A percentile compares a stretch with the other conserved stretches of the same genome.
Conservation (phyloP, 345 rosid genomes). For the Rubroshorea leprosula region DNA sequence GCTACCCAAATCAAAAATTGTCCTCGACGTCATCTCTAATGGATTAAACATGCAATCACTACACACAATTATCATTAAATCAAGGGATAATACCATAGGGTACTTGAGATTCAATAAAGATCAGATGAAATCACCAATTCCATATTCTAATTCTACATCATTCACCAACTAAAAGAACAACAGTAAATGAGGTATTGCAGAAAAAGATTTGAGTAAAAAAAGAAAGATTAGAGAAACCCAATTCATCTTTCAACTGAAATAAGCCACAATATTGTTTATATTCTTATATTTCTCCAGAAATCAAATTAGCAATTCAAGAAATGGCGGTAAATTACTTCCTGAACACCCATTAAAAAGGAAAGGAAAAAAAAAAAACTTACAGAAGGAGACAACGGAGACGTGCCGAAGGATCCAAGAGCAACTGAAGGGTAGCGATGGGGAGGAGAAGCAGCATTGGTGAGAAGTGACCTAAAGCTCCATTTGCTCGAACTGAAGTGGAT, state of each 20-base stretch:
- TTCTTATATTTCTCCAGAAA: background rate
- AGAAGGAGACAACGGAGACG: slow-evolving; percentile 25
- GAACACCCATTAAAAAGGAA: background rate
- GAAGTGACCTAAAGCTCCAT: slow-evolving; percentile 24
- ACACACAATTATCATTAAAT: too few relatives aligned
- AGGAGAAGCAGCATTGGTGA: slow-evolving; percentile 8
- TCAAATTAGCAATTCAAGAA: background rate
- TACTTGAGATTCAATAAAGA: too few relatives aligned
- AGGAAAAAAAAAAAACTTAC: slow-evolving; percentile 27
- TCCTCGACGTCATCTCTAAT: background rate
- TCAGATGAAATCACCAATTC: too few relatives aligned
- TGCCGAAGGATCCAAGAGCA: slow-evolving; percentile 18
- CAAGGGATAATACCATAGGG: too few relatives aligned
- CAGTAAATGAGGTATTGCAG: too few relatives aligned
- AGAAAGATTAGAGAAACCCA: too few relatives aligned
- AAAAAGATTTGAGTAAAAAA: too few relatives aligned
- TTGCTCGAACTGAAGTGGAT: slow-evolving; percentile 21
- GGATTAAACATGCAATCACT: too few relatives aligned
- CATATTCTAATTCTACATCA: background rate
- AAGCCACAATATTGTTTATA: background rate
- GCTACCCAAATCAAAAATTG: background rate
- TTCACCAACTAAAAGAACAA: background rate
- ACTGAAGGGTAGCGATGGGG: slow-evolving; percentile 13
- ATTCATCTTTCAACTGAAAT: too few relatives aligned
- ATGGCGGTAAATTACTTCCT: background rate